phyloP scores from a whole-genome alignment of 2,329 filamentous ascomycete genomes.

The Phialophora verrucosa region DNA sequence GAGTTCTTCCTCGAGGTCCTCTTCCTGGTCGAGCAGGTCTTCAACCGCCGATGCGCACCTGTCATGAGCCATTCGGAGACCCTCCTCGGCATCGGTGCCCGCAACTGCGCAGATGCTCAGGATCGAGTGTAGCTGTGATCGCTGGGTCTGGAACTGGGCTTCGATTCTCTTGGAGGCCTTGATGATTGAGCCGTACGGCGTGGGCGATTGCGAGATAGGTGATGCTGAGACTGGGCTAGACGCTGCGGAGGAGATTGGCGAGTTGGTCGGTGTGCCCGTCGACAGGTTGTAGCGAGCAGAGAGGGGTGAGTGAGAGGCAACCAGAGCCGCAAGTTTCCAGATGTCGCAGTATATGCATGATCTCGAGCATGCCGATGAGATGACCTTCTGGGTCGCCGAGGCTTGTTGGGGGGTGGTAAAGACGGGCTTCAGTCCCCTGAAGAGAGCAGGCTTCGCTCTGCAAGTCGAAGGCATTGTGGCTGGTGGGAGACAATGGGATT shows the following conservation, averaged over 20 bases:
- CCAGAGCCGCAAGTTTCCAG: slow-evolving; percentile 39
- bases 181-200: slow-evolving; percentile 28
- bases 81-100: slow-evolving; percentile 36
- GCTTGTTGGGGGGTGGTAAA: slow-evolving; percentile 28
- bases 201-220: slow-evolving; percentile 27
- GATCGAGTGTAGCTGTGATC: slow-evolving; percentile 36
- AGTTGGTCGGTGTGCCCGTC: slow-evolving; percentile 28
- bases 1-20: slow-evolving; percentile 35
- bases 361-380: slow-evolving; percentile 32
- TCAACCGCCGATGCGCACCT: slow-evolving; percentile 35
- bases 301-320: slow-evolving; percentile 36
- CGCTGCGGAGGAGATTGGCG: slow-evolving; percentile 25
- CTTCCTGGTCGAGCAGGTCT: slow-evolving; percentile 38
- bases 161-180: slow-evolving; percentile 36
- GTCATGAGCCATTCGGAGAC: slow-evolving; percentile 37
- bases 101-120: slow-evolving; percentile 39
- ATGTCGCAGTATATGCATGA: slow-evolving; percentile 40
- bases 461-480: slow-evolving; percentile 29
- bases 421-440: slow-evolving; percentile 35
- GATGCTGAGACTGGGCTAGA: slow-evolving; percentile 24
- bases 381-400: slow-evolving; percentile 33
- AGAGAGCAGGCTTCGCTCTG: slow-evolving; percentile 33
- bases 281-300: slow-evolving; percentile 34
- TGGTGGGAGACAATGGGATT: slow-evolving; percentile 10
- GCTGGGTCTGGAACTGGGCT: slow-evolving; percentile 38